Evolutionary conservation across 129 eudicot species (phyloP), one percentile per base, ranked within the genome.

Genomic region (Sambucus nigra): DNA sequence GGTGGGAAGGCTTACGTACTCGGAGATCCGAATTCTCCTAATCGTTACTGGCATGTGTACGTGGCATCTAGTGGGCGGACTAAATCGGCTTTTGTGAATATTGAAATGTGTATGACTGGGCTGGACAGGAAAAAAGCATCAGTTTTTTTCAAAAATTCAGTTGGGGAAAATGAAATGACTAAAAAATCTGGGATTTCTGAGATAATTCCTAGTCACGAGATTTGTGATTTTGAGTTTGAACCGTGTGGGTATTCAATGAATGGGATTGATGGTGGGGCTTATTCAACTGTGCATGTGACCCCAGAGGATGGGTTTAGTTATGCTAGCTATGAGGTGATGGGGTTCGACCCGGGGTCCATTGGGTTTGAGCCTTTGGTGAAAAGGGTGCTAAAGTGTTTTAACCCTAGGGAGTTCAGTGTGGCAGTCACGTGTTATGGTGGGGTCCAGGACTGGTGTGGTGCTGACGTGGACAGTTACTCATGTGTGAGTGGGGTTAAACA

Each of bases 231-330:
- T 54, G 80, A 68, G 14, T 74, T 74, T 53, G 80, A 74, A 12
- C 80, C 80, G 4, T 68, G 80, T 57, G 80, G 80, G 24, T 74
- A 74, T 59, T 74, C 80, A 2, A 63, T 74, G 80, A 74, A 74
- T 25, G 80, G 80, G 25, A 57, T 74, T 13, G 71, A 74, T 12
- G 62, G 58, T 13, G 41, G 50, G 21, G 70, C 64, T 39, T 68
- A 74, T 13, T 74, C 75, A 0, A 74, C 80, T 1, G 67, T 74
- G 41, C 79, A 73, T 62, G 79, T 67, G 52, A 73, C 79, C 0
- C 79, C 79, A 20, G 79, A 73, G 64, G 74, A 74, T 25, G 80
- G 70, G 39, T 74, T 68, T 20, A 74, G 75, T 46, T 74, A 74
- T 9, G 80, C 80, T 0, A 74, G 80, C 59, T 74, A 68, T 15